phyloP scores from a whole-genome alignment of 1,284 basidiomycete species.

The Irpex rosettiformis region DNA sequence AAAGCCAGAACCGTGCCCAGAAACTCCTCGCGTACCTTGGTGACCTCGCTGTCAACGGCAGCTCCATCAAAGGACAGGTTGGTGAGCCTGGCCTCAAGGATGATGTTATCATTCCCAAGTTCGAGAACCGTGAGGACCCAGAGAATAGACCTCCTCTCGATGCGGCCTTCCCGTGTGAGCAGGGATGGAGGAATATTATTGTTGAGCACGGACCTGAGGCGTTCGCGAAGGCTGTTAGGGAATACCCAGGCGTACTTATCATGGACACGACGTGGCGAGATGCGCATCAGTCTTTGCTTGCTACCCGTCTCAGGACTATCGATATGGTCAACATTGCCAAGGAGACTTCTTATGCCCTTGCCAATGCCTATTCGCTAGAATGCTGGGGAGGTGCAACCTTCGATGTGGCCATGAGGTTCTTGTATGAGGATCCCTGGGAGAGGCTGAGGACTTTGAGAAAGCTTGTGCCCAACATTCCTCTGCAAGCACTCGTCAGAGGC shows the following conservation, averaged over 20 bases:
- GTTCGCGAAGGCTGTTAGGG: slow-evolving; percentile 97
- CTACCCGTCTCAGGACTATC: slow-evolving; percentile 93
- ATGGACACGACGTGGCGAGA: slow-evolving; percentile 99
- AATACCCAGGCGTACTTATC: slow-evolving; percentile 92
- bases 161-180: slow-evolving; percentile 77
- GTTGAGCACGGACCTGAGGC: slow-evolving; percentile 97
- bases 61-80: slow-evolving; percentile 88
- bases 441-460: slow-evolving; percentile 91
- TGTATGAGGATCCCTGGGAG: slow-evolving; percentile 99
- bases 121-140: slow-evolving; percentile 79
- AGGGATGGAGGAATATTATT: slow-evolving; percentile 99
- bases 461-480: slow-evolving; percentile 97
- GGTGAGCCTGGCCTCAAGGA: slow-evolving; percentile 95
- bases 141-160: slow-evolving; percentile 71
- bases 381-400: slow-evolving; percentile 99
- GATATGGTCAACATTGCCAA: slow-evolving; percentile 99
- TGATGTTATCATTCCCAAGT: slow-evolving; percentile 83
- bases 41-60: slow-evolving; percentile 97
- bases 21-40: slow-evolving; percentile 97
- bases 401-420: slow-evolving; percentile 99
- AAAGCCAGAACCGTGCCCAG: slow-evolving; percentile 97
- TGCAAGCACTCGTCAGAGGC: slow-evolving; percentile 98
- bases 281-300: slow-evolving; percentile 96
- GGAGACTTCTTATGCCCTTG: slow-evolving; percentile 92
- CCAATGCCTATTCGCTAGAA: slow-evolving; percentile 96